Evolutionary conservation across 2,329 filamentous ascomycete species (phyloP).

Genomic region (Exophiala oligosperma): DNA sequence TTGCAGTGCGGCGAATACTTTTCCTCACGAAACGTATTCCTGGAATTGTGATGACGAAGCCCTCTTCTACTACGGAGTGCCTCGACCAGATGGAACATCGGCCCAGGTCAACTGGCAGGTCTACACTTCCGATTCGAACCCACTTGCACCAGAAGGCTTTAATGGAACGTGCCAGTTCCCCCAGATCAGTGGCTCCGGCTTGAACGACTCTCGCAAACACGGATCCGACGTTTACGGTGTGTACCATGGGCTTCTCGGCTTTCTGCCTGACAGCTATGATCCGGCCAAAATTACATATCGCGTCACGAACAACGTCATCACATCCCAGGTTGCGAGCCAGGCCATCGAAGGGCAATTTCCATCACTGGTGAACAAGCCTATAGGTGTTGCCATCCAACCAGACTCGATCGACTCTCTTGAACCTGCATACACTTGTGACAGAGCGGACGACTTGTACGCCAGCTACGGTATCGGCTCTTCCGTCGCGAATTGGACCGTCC

Average conservation of each 20-base stretch:
- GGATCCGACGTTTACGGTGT: slow-evolving; percentile 75
- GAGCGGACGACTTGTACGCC: slow-evolving; percentile 47
- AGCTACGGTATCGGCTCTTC: slow-evolving; percentile 48
- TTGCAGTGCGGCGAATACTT: slow-evolving; percentile 63
- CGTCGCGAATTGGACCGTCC: slow-evolving; percentile 60
- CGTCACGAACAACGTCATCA: slow-evolving; percentile 81
- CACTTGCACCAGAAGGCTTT: slow-evolving; percentile 66
- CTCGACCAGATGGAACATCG: slow-evolving; percentile 46
- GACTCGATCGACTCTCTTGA: slow-evolving; percentile 69
- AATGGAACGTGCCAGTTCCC: slow-evolving; percentile 77
- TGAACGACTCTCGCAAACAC: slow-evolving; percentile 74
- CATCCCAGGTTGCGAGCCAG: slow-evolving; percentile 76
- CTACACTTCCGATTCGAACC: slow-evolving; percentile 63
- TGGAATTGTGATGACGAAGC: slow-evolving; percentile 73
- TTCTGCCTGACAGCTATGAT: slow-evolving; percentile 59
- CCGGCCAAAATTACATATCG: slow-evolving; percentile 60
- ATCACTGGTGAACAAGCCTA: slow-evolving; percentile 28
- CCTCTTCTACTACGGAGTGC: slow-evolving; percentile 68
- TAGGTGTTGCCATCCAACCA: slow-evolving; percentile 47
- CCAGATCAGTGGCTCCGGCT: slow-evolving; percentile 70
- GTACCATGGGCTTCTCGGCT: slow-evolving; percentile 67
- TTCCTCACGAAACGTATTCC: slow-evolving; percentile 68
- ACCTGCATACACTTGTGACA: slow-evolving; percentile 67
- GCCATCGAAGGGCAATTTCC: slow-evolving; percentile 70
- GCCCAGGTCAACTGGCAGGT: slow-evolving; percentile 66